Base-by-base conservation (phyloP, 768 basidiomycete species). In the Agaricus blazei region DNA sequence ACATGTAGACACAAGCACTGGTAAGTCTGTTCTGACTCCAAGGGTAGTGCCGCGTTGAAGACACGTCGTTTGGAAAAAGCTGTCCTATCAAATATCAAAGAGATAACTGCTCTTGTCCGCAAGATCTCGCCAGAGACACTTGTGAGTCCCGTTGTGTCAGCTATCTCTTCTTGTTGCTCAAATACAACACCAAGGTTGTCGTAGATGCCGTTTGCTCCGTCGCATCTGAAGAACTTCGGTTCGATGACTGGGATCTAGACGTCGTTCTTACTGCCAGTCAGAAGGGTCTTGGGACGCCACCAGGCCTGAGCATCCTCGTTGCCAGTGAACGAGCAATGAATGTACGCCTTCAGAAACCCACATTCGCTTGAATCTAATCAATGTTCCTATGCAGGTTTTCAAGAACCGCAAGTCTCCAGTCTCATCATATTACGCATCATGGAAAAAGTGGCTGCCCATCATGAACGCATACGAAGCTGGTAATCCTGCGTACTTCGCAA, bases 141-240 rank as follows among this genome's bases (percentile, higher is more conserved):
- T 58, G 89, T 92, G n/a, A 19, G 60, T 58, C 65, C 52, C 8
- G 23, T 36, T 54, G 34, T 19, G 14, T 24, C 23, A 6, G 60
- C 62, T 14, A 4, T 40, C 43, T 47, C 45, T 44, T 24, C 24
- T 8, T 51, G 24, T 15, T 44, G 23, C 34, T 41, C 24, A 28
- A 27, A 24, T 38, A 29, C 27, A n/a, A 15, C 19, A 29, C 55
- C 11, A 19, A 89, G 87, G 75, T 93, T 42, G 75, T 90, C 7
- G 76, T 93, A 56, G 97, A 99, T 65, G 92, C 84, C n/a, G 97
- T 99, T 27, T 99, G 97, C 72, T 88, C 93, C 1, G 93, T 98
- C 14, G 97, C 91, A 4, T 91, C 88, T 62, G 97, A 98, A 68
- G 93, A 98, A 68, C 94, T 99, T 63, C 83, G 78, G 44, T 89